phyloP scores from a whole-genome alignment of 345 rosid species.

The Acer campestre region DNA sequence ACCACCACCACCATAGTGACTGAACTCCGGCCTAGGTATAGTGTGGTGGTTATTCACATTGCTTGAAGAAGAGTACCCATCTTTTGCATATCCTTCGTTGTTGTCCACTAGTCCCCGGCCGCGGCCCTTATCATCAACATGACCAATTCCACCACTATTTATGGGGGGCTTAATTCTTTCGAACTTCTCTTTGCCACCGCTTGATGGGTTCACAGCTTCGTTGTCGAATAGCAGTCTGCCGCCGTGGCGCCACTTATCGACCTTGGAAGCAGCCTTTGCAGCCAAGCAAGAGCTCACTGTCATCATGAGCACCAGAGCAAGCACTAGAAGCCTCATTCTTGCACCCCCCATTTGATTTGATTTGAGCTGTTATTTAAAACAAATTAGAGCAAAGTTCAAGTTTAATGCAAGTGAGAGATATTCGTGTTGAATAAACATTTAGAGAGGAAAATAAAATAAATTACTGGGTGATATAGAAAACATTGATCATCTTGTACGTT shows the following conservation, averaged over 20 bases:
- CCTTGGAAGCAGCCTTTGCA: neutral
- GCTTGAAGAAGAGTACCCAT: constrained; percentile 5
- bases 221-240: neutral
- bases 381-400: neutral
- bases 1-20: constrained; percentile 15
- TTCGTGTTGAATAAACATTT: neutral
- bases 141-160: too few relatives aligned
- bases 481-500: neutral
- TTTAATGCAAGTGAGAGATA: neutral
- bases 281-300: constrained; percentile 30
- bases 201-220: too few relatives aligned
- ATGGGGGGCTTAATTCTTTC: too few relatives aligned
- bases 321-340: constrained; percentile 28
- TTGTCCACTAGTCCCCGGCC: neutral
- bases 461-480: neutral
- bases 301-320: constrained; percentile 24
- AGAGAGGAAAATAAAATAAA: neutral
- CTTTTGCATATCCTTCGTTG: neutral
- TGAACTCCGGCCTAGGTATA: constrained; percentile 27
- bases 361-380: neutral
- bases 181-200: too few relatives aligned
- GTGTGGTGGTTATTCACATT: constrained; percentile 28
- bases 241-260: neutral
- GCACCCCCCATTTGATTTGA: neutral
- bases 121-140: too few relatives aligned